Percentiles rank a stretch among this genome's conserved stretches.
Evolutionary conservation across 495 filamentous ascomycete species (phyloP).

Genomic region (Parachaetomium inaequale): DNA sequence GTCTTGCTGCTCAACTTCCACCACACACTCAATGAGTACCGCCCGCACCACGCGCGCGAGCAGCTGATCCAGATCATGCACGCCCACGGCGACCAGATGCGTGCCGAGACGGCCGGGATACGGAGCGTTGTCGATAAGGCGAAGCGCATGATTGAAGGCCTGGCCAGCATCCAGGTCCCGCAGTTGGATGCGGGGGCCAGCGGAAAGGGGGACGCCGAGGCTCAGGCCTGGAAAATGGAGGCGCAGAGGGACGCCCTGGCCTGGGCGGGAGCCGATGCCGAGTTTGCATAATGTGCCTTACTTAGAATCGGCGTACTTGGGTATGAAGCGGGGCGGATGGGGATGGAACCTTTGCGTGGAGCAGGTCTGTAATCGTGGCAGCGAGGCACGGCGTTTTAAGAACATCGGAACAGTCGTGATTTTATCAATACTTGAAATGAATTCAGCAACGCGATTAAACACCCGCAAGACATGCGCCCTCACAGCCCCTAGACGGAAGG

Average conservation of each 20-base stretch:
- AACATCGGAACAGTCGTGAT: not conserved
- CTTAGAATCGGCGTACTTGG: not conserved
- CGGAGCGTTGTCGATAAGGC: constrained; percentile 68
- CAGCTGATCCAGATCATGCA: constrained; percentile 90
- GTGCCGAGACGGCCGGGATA: constrained; percentile 75
- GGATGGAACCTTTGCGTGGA: not conserved
- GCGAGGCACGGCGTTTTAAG: not conserved
- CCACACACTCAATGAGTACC: constrained; percentile 87
- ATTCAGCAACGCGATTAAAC: not conserved
- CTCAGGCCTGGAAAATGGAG: not conserved
- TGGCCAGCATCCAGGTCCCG: constrained; percentile 49
- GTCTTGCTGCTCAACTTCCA: constrained; percentile 84
- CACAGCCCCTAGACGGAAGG: too few species aligned
- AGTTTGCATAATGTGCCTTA: not conserved
- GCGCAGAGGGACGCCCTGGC: constrained; percentile 9
- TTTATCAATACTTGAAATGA: not conserved
- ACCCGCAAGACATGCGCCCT: not conserved
- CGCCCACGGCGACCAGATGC: constrained; percentile 69
- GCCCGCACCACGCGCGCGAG: constrained; percentile 92
- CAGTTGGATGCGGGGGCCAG: constrained; percentile 12
- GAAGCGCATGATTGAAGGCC: constrained; percentile 59
- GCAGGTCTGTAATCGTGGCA: not conserved
- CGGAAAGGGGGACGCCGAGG: constrained; percentile 2
- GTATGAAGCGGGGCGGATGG: not conserved
- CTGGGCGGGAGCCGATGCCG: constrained; percentile 1